phyloP scores from a whole-genome alignment of 2,329 filamentous ascomycete genomes.

The Fonsecaea monophora region DNA sequence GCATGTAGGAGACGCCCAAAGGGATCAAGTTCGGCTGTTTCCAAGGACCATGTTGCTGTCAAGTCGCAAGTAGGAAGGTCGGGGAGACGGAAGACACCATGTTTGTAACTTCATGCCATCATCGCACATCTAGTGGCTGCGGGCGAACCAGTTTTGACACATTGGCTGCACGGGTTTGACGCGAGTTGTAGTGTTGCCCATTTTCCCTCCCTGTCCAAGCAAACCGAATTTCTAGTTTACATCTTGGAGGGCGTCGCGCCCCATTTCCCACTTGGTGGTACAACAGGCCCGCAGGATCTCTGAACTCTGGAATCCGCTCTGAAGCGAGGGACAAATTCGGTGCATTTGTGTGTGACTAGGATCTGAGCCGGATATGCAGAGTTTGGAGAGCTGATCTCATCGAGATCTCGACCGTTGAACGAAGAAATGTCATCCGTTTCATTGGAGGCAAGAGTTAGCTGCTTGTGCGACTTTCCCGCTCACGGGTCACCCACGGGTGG shows the following conservation, averaged over 20 bases:
- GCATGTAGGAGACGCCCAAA: neutral
- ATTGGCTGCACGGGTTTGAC: neutral
- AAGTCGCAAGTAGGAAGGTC: neutral
- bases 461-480: neutral
- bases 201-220: neutral
- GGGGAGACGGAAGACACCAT: slow-evolving; percentile 1
- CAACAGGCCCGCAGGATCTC: neutral
- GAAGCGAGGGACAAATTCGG: neutral
- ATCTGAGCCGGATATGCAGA: neutral
- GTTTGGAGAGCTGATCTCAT: neutral
- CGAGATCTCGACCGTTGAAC: slow-evolving; percentile 5
- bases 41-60: neutral
- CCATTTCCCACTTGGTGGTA: neutral
- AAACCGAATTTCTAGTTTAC: neutral
- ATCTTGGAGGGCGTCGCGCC: neutral
- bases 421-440: neutral
- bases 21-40: neutral
- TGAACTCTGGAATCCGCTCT: neutral
- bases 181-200: neutral
- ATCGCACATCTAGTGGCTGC: neutral
- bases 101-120: neutral
- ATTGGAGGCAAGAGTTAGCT: neutral
- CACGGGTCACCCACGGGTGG: neutral
- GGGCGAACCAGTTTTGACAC: neutral
- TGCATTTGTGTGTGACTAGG: neutral